Evolutionary conservation across 768 basidiomycete genomes (phyloP).

Genomic region (Suillus hirtellus): DNA sequence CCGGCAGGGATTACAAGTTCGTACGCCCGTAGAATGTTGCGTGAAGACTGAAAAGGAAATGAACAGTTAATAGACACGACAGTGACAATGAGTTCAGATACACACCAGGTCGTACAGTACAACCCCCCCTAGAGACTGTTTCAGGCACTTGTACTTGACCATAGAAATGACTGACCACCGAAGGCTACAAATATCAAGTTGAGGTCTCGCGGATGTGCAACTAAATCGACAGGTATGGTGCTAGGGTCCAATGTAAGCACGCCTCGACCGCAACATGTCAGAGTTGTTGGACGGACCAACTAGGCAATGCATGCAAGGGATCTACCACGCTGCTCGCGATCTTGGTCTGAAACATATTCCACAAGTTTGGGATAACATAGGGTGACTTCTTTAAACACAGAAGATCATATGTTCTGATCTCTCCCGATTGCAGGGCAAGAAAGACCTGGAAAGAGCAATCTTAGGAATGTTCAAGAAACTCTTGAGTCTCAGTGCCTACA

Average conservation of each 20-base stretch:
- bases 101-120: conserved; percentile 58
- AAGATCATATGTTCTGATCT: conserved; percentile 77
- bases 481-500: conserved; percentile 41
- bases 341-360: conserved; percentile 51
- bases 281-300: neutral
- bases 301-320: neutral
- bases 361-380: conserved; percentile 73
- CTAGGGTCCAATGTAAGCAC: conserved; percentile 30
- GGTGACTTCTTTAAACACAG: conserved; percentile 63
- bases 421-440: conserved; percentile 52
- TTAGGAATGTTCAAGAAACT: conserved; percentile 10
- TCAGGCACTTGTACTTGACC: conserved; percentile 10
- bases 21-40: conserved; percentile 57
- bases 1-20: conserved; percentile 76
- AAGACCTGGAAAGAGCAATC: conserved; percentile 37
- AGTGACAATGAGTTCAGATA: neutral
- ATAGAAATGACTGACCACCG: conserved; percentile 47
- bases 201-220: conserved; percentile 71
- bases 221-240: conserved; percentile 56
- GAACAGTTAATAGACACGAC: neutral
- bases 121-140: conserved; percentile 52
- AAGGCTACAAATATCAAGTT: conserved; percentile 76
- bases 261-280: neutral
- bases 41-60: conserved; percentile 40
- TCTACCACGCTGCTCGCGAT: conserved; percentile 1